These are phyloP conservation scores for Diphasiastrum complanatum DNA, from an alignment of 83 land plant species.

Conservation along the genomic window DNA sequence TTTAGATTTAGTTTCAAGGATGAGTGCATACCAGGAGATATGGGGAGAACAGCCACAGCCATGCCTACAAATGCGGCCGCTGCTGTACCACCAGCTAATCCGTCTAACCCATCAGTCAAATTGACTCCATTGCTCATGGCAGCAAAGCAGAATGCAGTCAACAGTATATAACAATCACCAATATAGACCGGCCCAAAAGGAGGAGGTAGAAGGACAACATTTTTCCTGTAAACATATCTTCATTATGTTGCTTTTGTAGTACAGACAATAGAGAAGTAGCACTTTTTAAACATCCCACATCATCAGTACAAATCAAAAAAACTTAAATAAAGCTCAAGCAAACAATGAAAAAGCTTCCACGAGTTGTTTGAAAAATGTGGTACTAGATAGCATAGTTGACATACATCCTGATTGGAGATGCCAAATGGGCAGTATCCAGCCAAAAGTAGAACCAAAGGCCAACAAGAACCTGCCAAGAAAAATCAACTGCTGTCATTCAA, in stretches of 20 bases:
- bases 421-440: constrained; percentile 52
- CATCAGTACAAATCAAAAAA: constrained; percentile 38
- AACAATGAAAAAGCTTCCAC: constrained; percentile 14
- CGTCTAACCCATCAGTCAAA: constrained; percentile 91
- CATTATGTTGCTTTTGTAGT: background rate
- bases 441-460: constrained; percentile 72
- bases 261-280: background rate
- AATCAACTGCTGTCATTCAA: constrained; percentile 3
- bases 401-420: constrained; percentile 53
- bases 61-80: constrained; percentile 78
- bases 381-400: constrained; percentile 15
- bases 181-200: constrained; percentile 60
- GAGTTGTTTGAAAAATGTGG: constrained; percentile 8
- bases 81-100: constrained; percentile 79
- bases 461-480: constrained; percentile 47
- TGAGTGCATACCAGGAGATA: constrained; percentile 55
- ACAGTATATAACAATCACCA: constrained; percentile 58
- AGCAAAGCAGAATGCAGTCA: constrained; percentile 77
- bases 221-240: constrained; percentile 49
- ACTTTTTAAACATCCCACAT: background rate
- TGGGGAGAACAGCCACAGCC: constrained; percentile 81
- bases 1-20: background rate
- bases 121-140: constrained; percentile 83
- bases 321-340: too few species aligned
- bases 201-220: constrained; percentile 64